Evolutionary conservation across 2,329 filamentous ascomycete species (phyloP).

Genomic region (Rutstroemia sp.): DNA sequence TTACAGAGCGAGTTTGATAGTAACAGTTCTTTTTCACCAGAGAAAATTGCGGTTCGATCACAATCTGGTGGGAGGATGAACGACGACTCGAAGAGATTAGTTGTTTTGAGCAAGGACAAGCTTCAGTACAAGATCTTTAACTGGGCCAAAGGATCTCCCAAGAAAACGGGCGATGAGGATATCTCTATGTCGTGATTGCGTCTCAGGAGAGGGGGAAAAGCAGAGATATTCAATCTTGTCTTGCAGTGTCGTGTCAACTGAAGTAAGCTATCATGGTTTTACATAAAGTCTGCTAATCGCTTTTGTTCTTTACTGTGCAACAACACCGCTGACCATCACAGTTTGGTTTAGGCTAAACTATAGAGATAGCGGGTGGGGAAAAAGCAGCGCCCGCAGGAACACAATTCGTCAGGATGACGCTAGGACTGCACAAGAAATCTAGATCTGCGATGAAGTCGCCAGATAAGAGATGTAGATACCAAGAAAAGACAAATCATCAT

Average conservation of each 20-base stretch:
- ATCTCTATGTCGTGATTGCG: slow-evolving; percentile 19
- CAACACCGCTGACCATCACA: too few species aligned
- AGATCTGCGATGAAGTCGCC: not conserved
- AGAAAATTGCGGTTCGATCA: slow-evolving; percentile 21
- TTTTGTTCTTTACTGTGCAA: not conserved
- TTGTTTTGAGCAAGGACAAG: slow-evolving; percentile 22
- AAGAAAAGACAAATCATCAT: not conserved
- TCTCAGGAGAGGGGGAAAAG: not conserved
- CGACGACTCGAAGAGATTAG: slow-evolving; percentile 18
- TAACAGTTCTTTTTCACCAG: slow-evolving; percentile 18
- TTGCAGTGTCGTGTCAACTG: not conserved
- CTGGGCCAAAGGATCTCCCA: not conserved
- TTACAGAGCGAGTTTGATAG: slow-evolving; percentile 12
- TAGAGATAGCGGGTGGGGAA: not conserved
- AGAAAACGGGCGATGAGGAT: slow-evolving; percentile 14
- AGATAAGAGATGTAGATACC: not conserved
- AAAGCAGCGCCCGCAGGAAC: not conserved
- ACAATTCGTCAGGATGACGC: not conserved
- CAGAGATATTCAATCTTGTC: not conserved
- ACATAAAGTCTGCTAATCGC: not conserved
- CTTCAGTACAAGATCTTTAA: slow-evolving; percentile 26
- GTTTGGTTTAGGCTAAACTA: too few species aligned
- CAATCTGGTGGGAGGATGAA: slow-evolving; percentile 1
- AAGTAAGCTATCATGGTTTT: not conserved
- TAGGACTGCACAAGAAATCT: too few species aligned